Base-by-base conservation (phyloP, 2,329 filamentous ascomycete species). In the Penicillium sp. region DNA sequence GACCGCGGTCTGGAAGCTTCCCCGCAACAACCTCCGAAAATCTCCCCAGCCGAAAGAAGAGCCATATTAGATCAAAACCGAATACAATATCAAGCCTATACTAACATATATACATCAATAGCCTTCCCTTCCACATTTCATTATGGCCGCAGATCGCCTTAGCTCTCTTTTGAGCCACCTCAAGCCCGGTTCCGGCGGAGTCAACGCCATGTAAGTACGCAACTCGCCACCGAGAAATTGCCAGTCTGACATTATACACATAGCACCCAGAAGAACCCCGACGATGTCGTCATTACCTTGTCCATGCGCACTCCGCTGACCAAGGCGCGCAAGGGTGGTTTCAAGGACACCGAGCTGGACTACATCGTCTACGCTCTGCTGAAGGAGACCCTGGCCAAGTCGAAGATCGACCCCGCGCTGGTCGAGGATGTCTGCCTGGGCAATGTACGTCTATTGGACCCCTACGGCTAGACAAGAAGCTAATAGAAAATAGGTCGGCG, bases 231-330 rank as follows among this genome's bases (percentile, higher is more conserved):
- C 44, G 35, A n/a, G n/a, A 22, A 41, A 51, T 51, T 38, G 31
- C 14, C 13, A 48, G 35, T 44, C 56, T 64, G 46, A 66, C 44
- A 46, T 42, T n/a, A 13, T 20, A 20, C 28, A 16, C 28, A n/a
- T 63, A 96, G 91, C 68, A 91, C 89, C 51, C 85, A 89, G 63
- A 92, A 97, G 80, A 95, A 95, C 74, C 84, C 92, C 62, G 92
- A 97, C 71, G 94, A 99, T 78, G 82, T 99, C 48, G 94, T 99
- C 70, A 96, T 97, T 69, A 99, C 94, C 7, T 84, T 95, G 52
- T 92, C 92, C 25, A 79, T 92, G 65, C 89, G 94, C 50, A 96
- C 92, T 25, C 91, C 94, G 0, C 81, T 99, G 56, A 81, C 87
- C 69, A 97, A 96, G 78, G 91, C 83, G 46, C 81, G 81, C 71